These are phyloP conservation scores for Didymosphaeria variabile DNA, from an alignment of 2,329 filamentous ascomycete species.

Conservation along the genomic window DNA sequence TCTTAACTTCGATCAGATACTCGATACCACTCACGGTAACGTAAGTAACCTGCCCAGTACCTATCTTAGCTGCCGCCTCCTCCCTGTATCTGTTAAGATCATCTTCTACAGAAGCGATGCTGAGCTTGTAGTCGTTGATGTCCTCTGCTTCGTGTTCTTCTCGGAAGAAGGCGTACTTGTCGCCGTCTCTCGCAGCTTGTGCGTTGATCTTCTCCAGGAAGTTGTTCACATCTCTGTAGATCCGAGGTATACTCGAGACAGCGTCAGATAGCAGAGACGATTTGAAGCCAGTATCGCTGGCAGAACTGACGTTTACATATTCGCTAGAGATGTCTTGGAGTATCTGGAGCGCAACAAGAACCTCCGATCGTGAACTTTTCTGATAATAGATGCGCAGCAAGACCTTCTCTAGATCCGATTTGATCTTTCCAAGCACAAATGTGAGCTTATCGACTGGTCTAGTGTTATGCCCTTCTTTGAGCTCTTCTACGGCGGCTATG, in stretches of 20 bases:
- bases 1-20: conserved; percentile 91
- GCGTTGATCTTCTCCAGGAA: conserved; percentile 88
- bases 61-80: conserved; percentile 75
- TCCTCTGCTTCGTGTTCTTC: conserved; percentile 87
- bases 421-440: conserved; percentile 74
- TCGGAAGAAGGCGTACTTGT: conserved; percentile 94
- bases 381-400: conserved; percentile 97
- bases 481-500: conserved; percentile 84
- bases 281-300: conserved; percentile 74
- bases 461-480: conserved; percentile 74
- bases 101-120: conserved; percentile 90
- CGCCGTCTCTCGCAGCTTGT: conserved; percentile 81
- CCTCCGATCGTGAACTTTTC: conserved; percentile 89
- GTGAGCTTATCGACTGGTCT: conserved; percentile 77
- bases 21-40: conserved; percentile 89
- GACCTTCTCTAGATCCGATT: conserved; percentile 87
- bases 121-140: conserved; percentile 89
- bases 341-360: conserved; percentile 84
- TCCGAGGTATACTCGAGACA: conserved; percentile 77
- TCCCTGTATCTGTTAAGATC: conserved; percentile 81
- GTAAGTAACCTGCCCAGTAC: conserved; percentile 77
- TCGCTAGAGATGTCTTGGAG: conserved; percentile 82
- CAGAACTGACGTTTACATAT: conserved; percentile 72
- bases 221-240: conserved; percentile 74
- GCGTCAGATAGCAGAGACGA: conserved; percentile 76